Evolutionary conservation across 2,329 filamentous ascomycete species (phyloP), one percentile per base, ranked within the genome.

Genomic region (Alternaria solani): DNA sequence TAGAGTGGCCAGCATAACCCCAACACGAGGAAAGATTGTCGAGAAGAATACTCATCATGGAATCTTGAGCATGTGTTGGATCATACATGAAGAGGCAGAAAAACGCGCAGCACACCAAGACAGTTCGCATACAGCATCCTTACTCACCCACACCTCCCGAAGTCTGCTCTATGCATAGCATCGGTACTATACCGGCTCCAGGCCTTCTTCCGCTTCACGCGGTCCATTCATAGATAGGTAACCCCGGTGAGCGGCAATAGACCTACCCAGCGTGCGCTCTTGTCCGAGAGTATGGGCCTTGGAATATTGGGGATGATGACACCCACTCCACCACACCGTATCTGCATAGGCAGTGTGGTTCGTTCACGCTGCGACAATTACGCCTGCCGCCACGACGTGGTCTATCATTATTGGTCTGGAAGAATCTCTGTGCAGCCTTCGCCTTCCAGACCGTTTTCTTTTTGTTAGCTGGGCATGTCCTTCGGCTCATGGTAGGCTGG

Each of bases 181-280:
- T 54, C 49, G 42, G 51, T 55, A 34, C 55, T 51, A 58, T 58
- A n/a, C 49, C 55, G 23, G 49, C 55, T 54, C 34, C 25, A 47
- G 42, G 9, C 34, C 46, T 18, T 43, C 26, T 26, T 46, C 34
- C 47, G 41, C 47, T 47, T 23, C 42, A 18, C 46, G 51, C 26
- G 34, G 28, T 47, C 25, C 42, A 30, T 18, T 42, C 26, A n/a
- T 38, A 44, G 46, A 55, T 30, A 47, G 42, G 32, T 51, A 39
- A 18, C 1, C 30, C 43, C 32, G 25, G 55, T 47, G 42, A 55
- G 47, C 30, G 26, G 55, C 51, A 52, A 36, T 59, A 25, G 32
- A 26, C 44, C 34, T 43, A 26, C 38, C 34, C 38, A 38, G 38
- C 47, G 48, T 54, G 59, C 62, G 62, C 62, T 59, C 43, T 64